Conservation (phyloP, 345 rosid species). For the Eucalyptus virginea region DNA sequence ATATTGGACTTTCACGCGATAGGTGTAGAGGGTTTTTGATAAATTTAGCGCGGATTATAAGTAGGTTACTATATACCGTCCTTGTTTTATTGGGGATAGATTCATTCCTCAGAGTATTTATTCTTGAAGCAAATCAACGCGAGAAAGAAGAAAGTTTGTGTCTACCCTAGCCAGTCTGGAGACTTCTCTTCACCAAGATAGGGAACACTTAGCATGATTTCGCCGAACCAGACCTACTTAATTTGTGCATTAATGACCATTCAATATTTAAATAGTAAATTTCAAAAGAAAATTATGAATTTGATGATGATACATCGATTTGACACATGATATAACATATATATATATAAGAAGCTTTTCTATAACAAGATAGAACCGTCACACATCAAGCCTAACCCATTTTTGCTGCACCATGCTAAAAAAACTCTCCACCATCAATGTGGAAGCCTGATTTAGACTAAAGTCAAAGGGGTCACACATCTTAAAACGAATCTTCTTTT, state of each 20-base stretch:
- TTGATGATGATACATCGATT: not conserved
- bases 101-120: not conserved
- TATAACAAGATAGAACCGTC: not conserved
- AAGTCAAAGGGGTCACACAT: not conserved
- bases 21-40: not conserved
- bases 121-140: not conserved
- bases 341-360: not conserved
- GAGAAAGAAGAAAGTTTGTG: not conserved
- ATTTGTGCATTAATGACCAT: not conserved
- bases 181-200: not conserved
- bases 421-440: not conserved
- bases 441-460: not conserved
- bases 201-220: not conserved
- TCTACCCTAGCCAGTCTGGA: not conserved
- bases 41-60: not conserved
- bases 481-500: not conserved
- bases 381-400: not conserved
- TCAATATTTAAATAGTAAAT: not conserved
- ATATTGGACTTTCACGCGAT: not conserved
- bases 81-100: not conserved
- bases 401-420: not conserved
- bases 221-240: not conserved
- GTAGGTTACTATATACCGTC: not conserved
- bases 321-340: not conserved
- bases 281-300: not conserved